Evolutionary conservation across 257 asterid species (phyloP).

Genomic region (Rauvolfia tetraphylla): DNA sequence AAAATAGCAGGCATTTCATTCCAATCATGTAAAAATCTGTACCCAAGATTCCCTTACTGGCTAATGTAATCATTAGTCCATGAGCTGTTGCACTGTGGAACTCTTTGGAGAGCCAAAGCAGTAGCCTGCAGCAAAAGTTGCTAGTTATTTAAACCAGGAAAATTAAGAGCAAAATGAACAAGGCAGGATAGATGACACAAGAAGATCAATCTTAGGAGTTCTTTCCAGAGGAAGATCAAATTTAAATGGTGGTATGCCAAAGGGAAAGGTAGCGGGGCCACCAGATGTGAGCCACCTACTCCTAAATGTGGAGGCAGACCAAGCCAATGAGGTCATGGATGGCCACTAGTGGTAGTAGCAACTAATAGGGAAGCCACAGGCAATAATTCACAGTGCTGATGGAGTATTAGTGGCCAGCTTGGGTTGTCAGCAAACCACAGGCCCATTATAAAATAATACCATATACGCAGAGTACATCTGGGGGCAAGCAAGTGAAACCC

Average conservation of each 20-base stretch:
- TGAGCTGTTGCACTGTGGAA: constrained; percentile 96
- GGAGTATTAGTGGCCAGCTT: background rate
- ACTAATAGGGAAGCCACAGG: background rate
- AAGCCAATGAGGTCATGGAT: background rate
- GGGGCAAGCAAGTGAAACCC: background rate
- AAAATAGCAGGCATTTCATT: background rate
- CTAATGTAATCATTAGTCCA: constrained; percentile 96
- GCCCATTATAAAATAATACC: background rate
- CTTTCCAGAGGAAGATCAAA: background rate
- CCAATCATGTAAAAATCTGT: background rate
- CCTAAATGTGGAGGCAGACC: background rate
- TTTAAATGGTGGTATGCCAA: background rate
- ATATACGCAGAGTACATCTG: background rate
- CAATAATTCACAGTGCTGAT: background rate
- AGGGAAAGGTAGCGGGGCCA: background rate
- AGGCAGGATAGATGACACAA: background rate
- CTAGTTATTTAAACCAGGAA: constrained; percentile 1
- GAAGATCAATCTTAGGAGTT: background rate
- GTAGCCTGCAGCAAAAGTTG: constrained; percentile 67
- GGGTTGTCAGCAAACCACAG: background rate
- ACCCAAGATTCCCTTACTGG: constrained; percentile 60
- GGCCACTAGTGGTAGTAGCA: background rate
- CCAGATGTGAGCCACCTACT: background rate
- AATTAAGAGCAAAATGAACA: background rate
- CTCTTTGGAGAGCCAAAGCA: constrained; percentile 95